Conservation (phyloP, 2,329 filamentous ascomycete genomes). For the Penicillium sclerotigenum region DNA sequence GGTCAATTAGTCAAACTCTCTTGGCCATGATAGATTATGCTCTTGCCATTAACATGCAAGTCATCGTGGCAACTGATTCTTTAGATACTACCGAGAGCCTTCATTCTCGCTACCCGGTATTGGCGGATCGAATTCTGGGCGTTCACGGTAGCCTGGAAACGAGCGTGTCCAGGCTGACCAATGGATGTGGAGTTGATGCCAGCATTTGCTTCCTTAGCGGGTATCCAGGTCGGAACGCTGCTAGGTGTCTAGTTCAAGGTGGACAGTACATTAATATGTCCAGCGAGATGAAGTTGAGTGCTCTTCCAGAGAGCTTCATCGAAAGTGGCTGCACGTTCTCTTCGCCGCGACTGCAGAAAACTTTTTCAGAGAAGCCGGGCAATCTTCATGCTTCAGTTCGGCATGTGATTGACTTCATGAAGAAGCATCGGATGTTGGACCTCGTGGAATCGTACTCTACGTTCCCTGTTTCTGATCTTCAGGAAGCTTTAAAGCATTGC, state of each 20-base stretch:
- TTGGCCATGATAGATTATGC: conserved; percentile 17
- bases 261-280: conserved; percentile 21
- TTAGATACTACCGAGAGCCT: conserved; percentile 6
- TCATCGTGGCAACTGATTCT: conserved; percentile 16
- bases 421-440: conserved; percentile 13
- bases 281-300: conserved; percentile 18
- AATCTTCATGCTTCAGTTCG: conserved; percentile 13
- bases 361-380: conserved; percentile 17
- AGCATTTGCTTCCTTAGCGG: conserved; percentile 15
- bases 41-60: conserved; percentile 11
- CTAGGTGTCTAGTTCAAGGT: conserved; percentile 11
- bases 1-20: conserved; percentile 13
- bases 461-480: conserved; percentile 12
- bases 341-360: conserved; percentile 11
- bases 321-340: conserved; percentile 20
- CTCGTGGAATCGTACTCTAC: conserved; percentile 8
- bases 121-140: conserved; percentile 12
- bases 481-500: conserved; percentile 11
- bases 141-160: conserved; percentile 11
- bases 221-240: conserved; percentile 14
- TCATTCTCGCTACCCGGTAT: conserved; percentile 6
- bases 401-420: conserved; percentile 16
- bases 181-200: conserved; percentile 17
- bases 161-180: conserved; percentile 15
- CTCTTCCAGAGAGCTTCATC: conserved; percentile 17